Percentiles rank a stretch among this genome's conserved stretches.
Conservation (phyloP, 805 yeast species). For the Nakazawaea ambrosiae region DNA sequence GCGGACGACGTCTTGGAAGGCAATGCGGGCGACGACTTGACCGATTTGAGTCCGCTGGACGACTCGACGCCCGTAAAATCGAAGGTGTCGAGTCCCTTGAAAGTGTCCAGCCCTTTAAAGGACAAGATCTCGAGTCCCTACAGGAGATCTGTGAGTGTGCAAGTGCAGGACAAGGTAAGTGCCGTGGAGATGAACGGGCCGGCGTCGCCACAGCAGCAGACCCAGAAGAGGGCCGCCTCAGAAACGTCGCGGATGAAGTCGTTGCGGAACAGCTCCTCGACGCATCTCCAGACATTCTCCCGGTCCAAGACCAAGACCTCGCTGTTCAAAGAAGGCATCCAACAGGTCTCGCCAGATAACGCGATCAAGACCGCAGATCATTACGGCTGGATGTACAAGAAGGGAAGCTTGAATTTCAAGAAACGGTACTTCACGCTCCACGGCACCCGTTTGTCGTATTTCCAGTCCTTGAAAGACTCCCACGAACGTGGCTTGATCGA, state of each 20-base stretch:
- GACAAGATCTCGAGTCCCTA: constrained; percentile 20
- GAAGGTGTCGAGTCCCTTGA: constrained; percentile 12
- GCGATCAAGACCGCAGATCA: constrained; percentile 69
- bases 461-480: constrained; percentile 67
- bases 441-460: constrained; percentile 90
- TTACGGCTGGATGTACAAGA: constrained; percentile 95
- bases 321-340: constrained; percentile 85
- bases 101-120: constrained; percentile 1
- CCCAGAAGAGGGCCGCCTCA: constrained; percentile 24
- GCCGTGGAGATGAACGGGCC: background rate
- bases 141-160: constrained; percentile 47
- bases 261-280: constrained; percentile 46
- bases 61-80: constrained; percentile 8
- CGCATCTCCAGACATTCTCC: constrained; percentile 37
- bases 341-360: constrained; percentile 65
- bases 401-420: constrained; percentile 86
- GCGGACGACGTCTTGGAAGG: constrained; percentile 12
- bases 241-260: constrained; percentile 46
- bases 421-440: constrained; percentile 80
- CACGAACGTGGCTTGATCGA: constrained; percentile 91
- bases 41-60: constrained; percentile 5
- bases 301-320: constrained; percentile 61
- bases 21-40: constrained; percentile 17
- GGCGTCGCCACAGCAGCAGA: constrained; percentile 8
- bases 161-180: too few relatives aligned